phyloP scores from a whole-genome alignment of 228 moss, liverwort and hornwort species.

The Sphagnum magellanicum region DNA sequence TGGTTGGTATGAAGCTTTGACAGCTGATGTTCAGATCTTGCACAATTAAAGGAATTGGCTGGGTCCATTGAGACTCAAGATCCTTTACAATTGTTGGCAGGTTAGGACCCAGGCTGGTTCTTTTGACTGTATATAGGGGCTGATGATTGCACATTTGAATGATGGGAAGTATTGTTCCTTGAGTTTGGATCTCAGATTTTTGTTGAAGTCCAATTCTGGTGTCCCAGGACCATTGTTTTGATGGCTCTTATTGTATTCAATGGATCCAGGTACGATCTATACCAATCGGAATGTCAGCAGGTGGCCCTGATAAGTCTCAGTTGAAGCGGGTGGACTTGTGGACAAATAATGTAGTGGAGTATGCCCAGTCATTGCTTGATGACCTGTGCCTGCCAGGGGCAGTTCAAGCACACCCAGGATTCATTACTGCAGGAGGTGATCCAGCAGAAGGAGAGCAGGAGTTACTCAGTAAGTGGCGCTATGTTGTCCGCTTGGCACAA shows the following conservation, averaged over 20 bases:
- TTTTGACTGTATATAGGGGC: too few relatives aligned
- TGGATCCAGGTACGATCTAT: slow-evolving; percentile 63
- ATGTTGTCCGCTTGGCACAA: slow-evolving; percentile 75
- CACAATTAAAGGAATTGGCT: too few relatives aligned
- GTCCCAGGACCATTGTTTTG: slow-evolving; percentile 2
- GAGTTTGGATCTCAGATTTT: too few relatives aligned
- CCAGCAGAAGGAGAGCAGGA: slow-evolving; percentile 46
- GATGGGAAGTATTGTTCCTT: too few relatives aligned
- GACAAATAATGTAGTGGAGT: slow-evolving; percentile 93
- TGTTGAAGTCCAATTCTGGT: background rate
- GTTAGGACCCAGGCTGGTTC: too few relatives aligned
- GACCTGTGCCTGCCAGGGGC: slow-evolving; percentile 49
- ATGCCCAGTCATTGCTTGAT: slow-evolving; percentile 73
- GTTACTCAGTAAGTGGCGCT: slow-evolving; percentile 69
- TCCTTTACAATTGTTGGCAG: too few relatives aligned
- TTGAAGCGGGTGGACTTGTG: slow-evolving; percentile 90
- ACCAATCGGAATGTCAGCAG: slow-evolving; percentile 90
- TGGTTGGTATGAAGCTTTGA: too few relatives aligned
- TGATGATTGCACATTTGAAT: too few relatives aligned
- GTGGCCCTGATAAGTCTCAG: slow-evolving; percentile 95
- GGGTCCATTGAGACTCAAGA: too few relatives aligned
- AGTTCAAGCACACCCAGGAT: slow-evolving; percentile 21
- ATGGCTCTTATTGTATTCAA: background rate
- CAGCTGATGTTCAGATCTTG: too few relatives aligned
- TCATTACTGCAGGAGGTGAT: slow-evolving; percentile 20